phyloP scores from a whole-genome alignment of 164 flowering plant species.

The Buxus sempervirens region DNA sequence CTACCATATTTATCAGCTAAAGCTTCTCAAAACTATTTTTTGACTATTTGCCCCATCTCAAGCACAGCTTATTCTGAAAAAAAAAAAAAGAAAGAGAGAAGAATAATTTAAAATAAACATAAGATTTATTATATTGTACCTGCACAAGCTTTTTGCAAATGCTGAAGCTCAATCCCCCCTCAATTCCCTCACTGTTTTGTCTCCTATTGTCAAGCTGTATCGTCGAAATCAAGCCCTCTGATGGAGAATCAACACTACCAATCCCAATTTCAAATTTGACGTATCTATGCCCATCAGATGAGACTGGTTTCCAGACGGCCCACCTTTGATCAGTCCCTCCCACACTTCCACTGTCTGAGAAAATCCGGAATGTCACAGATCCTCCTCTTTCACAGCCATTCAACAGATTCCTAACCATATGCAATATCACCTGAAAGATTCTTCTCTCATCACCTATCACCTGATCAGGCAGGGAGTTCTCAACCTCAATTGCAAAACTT shows the following conservation, averaged over 20 bases:
- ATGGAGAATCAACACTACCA: conserved; percentile 18
- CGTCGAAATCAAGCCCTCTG: conserved; percentile 21
- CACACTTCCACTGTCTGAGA: conserved; percentile 39
- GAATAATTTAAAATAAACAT: background rate
- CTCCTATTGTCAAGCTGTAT: conserved; percentile 28
- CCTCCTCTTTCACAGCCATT: conserved; percentile 42
- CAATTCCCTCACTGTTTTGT: conserved; percentile 30
- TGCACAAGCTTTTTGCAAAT: conserved; percentile 81
- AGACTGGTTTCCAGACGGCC: conserved; percentile 58
- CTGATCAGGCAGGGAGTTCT: conserved; percentile 51
- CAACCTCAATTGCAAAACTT: conserved; percentile 54
- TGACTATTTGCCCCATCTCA: no score
- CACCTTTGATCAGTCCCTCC: conserved; percentile 57
- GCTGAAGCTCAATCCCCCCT: conserved; percentile 62
- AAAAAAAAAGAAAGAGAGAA: no score
- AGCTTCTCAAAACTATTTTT: no score
- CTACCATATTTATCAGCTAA: no score
- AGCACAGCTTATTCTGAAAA: no score
- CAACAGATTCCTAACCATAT: conserved; percentile 80
- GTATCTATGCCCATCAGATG: conserved; percentile 49
- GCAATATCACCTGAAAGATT: conserved; percentile 86
- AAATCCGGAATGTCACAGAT: conserved; percentile 37
- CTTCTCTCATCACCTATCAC: conserved; percentile 86
- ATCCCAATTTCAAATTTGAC: conserved; percentile 66
- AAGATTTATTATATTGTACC: conserved; percentile 28